Evolutionary conservation across 1,139 yeast species (phyloP).

Genomic region (Lizanozyma gosingica): DNA sequence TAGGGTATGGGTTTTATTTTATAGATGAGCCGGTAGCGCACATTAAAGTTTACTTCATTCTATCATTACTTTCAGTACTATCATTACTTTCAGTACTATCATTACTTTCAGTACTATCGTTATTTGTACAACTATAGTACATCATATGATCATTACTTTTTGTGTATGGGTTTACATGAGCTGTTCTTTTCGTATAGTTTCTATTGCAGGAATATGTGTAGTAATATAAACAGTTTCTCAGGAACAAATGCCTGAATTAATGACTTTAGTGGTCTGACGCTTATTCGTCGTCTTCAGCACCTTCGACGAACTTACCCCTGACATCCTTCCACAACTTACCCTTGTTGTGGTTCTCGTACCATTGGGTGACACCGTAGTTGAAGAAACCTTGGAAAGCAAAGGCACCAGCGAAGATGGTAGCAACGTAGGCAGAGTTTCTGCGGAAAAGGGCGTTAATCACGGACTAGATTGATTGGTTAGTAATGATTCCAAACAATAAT

Average conservation of each 20-base stretch:
- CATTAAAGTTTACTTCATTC: too few species aligned
- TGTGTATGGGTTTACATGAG: too few species aligned
- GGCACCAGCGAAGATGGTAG: slow-evolving; percentile 76
- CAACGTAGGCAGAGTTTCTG: slow-evolving; percentile 90
- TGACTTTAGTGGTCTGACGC: too few species aligned
- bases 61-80: not conserved
- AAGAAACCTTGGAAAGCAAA: slow-evolving; percentile 84
- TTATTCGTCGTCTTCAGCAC: slow-evolving; percentile 50
- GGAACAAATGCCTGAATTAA: too few species aligned
- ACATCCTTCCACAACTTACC: slow-evolving; percentile 98
- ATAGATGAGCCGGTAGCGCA: too few species aligned
- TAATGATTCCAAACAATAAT: too few species aligned
- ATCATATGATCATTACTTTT: too few species aligned
- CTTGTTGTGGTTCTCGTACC: slow-evolving; percentile 83
- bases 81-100: not conserved
- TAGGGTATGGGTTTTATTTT: too few species aligned
- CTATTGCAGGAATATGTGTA: not conserved
- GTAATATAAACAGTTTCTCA: not conserved
- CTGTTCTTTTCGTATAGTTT: too few species aligned
- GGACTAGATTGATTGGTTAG: too few species aligned
- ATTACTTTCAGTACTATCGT: not conserved
- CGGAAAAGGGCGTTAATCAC: slow-evolving; percentile 74
- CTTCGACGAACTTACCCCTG: slow-evolving; percentile 54
- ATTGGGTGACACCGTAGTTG: slow-evolving; percentile 66
- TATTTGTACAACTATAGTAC: too few species aligned